phyloP scores from a whole-genome alignment of 164 flowering plant genomes.

The Dillenia suffruticosa region DNA sequence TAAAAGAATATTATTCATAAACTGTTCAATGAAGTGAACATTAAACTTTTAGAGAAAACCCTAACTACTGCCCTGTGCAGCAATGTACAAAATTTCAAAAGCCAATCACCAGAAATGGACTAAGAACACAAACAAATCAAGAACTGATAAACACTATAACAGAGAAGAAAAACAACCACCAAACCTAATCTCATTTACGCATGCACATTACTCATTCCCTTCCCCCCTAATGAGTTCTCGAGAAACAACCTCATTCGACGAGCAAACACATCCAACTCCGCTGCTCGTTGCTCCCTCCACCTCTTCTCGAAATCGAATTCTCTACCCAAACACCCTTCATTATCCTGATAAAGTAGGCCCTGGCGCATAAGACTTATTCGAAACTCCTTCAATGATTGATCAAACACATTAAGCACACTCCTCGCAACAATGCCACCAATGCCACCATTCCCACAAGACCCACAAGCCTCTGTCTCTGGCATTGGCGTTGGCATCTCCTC shows the following conservation, averaged over 20 bases:
- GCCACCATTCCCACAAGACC: conserved; percentile 5
- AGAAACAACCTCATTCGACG: conserved; percentile 55
- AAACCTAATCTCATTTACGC: no score
- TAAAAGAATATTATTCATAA: no score
- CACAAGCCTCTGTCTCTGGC: background rate
- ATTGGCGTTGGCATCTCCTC: background rate
- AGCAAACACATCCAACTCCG: conserved; percentile 50
- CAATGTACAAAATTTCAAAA: no score
- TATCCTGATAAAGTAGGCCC: conserved; percentile 3
- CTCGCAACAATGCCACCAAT: conserved; percentile 18
- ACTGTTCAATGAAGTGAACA: no score
- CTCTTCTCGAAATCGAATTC: conserved; percentile 24
- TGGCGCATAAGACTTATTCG: conserved; percentile 4
- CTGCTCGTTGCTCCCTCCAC: conserved; percentile 41
- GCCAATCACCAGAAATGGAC: no score
- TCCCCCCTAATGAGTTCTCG: conserved; percentile 22
- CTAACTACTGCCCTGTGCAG: no score
- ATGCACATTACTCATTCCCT: conserved; percentile 1
- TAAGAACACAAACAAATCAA: no score
- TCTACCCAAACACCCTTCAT: conserved; percentile 7
- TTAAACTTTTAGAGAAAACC: no score
- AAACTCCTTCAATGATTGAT: conserved; percentile 27
- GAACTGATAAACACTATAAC: no score
- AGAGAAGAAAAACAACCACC: no score
- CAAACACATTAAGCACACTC: conserved; percentile 25